Evolutionary conservation across 2,329 filamentous ascomycete species (phyloP).

Genomic region (Byssothecium circinans): DNA sequence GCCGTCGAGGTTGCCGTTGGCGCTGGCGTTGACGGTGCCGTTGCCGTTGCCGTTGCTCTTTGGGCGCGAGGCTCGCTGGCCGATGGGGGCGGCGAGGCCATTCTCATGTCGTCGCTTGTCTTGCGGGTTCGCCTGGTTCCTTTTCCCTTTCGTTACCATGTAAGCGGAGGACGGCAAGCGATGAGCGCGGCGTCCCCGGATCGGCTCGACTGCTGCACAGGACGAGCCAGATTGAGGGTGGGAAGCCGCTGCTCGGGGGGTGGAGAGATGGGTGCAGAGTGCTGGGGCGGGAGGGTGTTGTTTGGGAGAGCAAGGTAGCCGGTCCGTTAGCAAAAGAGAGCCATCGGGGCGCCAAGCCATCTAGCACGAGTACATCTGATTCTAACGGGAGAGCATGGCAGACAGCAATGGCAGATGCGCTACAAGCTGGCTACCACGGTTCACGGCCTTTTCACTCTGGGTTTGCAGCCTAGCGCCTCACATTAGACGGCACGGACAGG

Average conservation of each 20-base stretch:
- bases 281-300: conserved; percentile 16
- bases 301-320: conserved; percentile 7
- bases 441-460: not conserved
- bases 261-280: conserved; percentile 21
- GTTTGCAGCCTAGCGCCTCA: not conserved
- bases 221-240: conserved; percentile 50
- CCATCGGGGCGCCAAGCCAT: not conserved
- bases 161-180: conserved; percentile 32
- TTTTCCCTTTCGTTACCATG: conserved; percentile 54
- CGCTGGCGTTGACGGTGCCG: conserved; percentile 46
- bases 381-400: not conserved
- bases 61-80: conserved; percentile 63
- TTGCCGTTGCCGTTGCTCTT: conserved; percentile 51
- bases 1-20: conserved; percentile 28
- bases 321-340: conserved; percentile 1
- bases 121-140: conserved; percentile 50
- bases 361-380: not conserved
- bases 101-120: conserved; percentile 77
- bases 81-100: conserved; percentile 73
- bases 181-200: conserved; percentile 41
- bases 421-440: too few species aligned
- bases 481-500: not conserved
- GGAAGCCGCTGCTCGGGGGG: conserved; percentile 34
- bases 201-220: conserved; percentile 47
- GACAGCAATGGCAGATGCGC: conserved; percentile 1